phyloP scores from a whole-genome alignment of 2,329 filamentous ascomycete species.

The Aspergillus sp. region DNA sequence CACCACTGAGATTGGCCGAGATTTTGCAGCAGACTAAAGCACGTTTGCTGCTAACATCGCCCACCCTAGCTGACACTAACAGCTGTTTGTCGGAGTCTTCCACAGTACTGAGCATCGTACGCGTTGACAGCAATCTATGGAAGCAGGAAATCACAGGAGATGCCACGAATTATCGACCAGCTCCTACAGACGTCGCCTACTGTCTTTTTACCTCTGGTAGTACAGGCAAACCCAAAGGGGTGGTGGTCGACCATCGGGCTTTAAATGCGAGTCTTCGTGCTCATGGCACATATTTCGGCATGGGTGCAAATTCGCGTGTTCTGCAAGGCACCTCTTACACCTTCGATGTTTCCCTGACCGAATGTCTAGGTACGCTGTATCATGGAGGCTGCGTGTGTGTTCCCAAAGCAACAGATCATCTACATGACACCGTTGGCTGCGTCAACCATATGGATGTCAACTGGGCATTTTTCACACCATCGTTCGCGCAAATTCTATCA shows the following conservation, averaged over 20 bases:
- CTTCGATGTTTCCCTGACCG: not conserved
- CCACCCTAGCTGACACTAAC: too few relatives aligned
- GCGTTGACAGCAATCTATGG: too few relatives aligned
- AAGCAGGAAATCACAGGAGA: too few relatives aligned
- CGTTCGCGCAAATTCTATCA: not conserved
- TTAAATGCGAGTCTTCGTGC: not conserved
- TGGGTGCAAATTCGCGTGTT: not conserved
- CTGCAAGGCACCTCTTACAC: not conserved
- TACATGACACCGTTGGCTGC: not conserved
- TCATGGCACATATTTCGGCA: not conserved
- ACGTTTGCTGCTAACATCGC: not conserved
- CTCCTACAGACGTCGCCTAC: not conserved
- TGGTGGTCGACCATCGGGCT: not conserved
- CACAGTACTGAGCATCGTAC: too few relatives aligned
- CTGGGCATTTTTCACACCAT: not conserved
- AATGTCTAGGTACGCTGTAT: not conserved
- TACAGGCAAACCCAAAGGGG: not conserved
- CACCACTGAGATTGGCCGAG: too few relatives aligned
- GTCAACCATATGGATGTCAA: not conserved
- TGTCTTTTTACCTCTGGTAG: not conserved
- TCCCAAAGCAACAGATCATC: not conserved
- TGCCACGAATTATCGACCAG: too few relatives aligned
- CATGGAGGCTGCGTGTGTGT: not conserved
- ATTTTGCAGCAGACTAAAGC: not conserved
- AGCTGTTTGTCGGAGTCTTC: too few relatives aligned